These are phyloP conservation scores for Letharia lupina DNA, from an alignment of 495 filamentous ascomycete species.

Conservation along the genomic window DNA sequence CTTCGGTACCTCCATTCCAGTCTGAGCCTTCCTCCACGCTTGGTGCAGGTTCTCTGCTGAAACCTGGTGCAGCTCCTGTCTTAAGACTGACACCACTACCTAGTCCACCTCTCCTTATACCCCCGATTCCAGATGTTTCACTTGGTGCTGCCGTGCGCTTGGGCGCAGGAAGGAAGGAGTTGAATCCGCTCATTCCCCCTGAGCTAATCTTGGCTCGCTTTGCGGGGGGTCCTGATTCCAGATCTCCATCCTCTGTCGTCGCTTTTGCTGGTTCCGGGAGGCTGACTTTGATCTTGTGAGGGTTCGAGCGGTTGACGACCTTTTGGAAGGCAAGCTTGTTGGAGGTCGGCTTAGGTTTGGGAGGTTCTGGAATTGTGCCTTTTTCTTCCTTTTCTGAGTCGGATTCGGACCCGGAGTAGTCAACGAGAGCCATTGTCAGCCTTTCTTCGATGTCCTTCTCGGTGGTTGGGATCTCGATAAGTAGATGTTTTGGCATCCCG, in stretches of 20 bases:
- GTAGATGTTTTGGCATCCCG: not conserved
- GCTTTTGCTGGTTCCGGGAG: constrained; percentile 47
- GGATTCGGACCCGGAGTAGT: constrained; percentile 75
- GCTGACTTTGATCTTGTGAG: constrained; percentile 72
- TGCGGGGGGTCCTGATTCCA: constrained; percentile 53
- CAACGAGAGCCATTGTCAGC: constrained; percentile 58
- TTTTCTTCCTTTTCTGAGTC: constrained; percentile 54
- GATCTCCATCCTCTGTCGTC: constrained; percentile 32
- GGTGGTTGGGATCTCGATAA: not conserved
- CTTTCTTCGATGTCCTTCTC: not conserved
- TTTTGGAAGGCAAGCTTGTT: constrained; percentile 56
- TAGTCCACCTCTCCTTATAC: constrained; percentile 31
- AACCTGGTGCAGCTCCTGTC: constrained; percentile 70
- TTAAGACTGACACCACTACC: constrained; percentile 58
- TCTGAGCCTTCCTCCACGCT: not conserved
- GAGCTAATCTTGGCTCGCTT: constrained; percentile 58
- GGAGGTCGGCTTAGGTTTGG: constrained; percentile 29
- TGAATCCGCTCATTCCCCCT: constrained; percentile 65
- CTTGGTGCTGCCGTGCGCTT: constrained; percentile 70
- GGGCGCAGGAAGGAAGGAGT: constrained; percentile 78
- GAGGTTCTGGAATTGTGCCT: constrained; percentile 27
- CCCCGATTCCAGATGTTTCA: constrained; percentile 34
- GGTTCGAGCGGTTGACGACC: constrained; percentile 68
- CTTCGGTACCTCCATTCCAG: constrained; percentile 15
- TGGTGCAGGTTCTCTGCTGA: constrained; percentile 48